Conservation (phyloP, 176 grass and related monocot species). For the Saccharum spontaneum region DNA sequence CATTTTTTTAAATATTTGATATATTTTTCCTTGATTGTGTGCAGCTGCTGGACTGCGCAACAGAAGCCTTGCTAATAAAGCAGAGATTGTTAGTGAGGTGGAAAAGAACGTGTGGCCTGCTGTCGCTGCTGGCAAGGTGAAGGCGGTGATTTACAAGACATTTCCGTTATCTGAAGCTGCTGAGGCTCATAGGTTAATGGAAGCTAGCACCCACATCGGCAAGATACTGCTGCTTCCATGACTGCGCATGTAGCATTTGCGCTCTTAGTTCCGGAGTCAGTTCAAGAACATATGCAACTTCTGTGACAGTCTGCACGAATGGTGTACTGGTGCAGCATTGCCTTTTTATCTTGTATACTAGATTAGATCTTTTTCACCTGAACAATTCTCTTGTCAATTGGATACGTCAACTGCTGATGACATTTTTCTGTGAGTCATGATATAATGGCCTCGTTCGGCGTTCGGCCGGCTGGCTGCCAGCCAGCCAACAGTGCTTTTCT, state of each 20-base stretch:
- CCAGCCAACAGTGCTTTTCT: too few relatives aligned
- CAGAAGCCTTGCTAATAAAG: conserved; percentile 69
- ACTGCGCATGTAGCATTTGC: neutral
- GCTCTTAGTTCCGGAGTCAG: neutral
- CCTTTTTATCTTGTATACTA: neutral
- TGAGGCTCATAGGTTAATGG: conserved; percentile 80
- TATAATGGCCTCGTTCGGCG: too few relatives aligned
- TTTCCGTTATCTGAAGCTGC: conserved; percentile 74
- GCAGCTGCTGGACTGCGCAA: conserved; percentile 69
- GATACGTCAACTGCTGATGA: neutral
- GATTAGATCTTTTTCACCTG: neutral
- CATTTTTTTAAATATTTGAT: neutral
- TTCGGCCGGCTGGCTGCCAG: too few relatives aligned
- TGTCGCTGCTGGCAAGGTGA: conserved; percentile 59
- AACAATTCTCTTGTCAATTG: neutral
- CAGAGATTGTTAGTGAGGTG: conserved; percentile 68
- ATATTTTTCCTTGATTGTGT: neutral
- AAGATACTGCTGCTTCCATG: conserved; percentile 90
- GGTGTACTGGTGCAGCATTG: neutral
- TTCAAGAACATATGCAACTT: neutral
- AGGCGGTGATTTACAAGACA: conserved; percentile 62
- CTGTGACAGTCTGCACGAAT: neutral
- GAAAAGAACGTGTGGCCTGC: conserved; percentile 88
- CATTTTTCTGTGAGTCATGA: neutral
- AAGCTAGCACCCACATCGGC: conserved; percentile 70